A percentile compares a stretch with the other conserved stretches of the same genome.
These are phyloP conservation scores for Globisporangium sylvaticum DNA, from an alignment of 352 stramenopile genomes.

Conservation along the genomic window DNA sequence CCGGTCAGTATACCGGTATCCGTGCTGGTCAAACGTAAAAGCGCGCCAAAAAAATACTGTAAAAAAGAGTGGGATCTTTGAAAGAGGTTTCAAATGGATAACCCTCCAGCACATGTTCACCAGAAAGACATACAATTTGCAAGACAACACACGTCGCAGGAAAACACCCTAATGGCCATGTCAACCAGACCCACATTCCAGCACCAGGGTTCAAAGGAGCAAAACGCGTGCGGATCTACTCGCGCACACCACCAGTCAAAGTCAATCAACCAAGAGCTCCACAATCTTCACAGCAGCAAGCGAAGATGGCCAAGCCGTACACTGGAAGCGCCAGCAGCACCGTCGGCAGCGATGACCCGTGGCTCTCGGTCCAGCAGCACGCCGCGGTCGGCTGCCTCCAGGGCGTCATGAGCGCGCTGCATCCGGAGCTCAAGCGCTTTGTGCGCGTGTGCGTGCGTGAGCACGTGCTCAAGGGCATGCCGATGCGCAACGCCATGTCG, in stretches of 20 bases:
- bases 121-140: not conserved
- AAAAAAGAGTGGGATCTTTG: not conserved
- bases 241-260: not conserved
- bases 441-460: conserved; percentile 13
- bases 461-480: conserved; percentile 10
- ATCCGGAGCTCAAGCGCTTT: conserved; percentile 11
- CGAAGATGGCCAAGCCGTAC: not conserved
- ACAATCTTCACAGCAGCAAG: not conserved
- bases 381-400: conserved; percentile 5
- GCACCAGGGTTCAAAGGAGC: not conserved
- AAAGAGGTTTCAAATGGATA: not conserved
- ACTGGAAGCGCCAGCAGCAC: not conserved
- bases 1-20: not conserved
- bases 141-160: not conserved
- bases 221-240: not conserved
- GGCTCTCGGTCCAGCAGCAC: conserved; percentile 2
- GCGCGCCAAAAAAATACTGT: not conserved
- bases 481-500: conserved; percentile 9
- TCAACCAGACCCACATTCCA: not conserved
- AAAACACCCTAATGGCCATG: not conserved
- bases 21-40: not conserved
- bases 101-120: not conserved
- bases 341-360: conserved; percentile 2
- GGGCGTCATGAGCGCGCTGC: conserved; percentile 11
- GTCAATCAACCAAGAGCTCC: not conserved